Evolutionary conservation across 2,329 filamentous ascomycete genomes (phyloP).

Genomic region (Talaromyces islandicus): DNA sequence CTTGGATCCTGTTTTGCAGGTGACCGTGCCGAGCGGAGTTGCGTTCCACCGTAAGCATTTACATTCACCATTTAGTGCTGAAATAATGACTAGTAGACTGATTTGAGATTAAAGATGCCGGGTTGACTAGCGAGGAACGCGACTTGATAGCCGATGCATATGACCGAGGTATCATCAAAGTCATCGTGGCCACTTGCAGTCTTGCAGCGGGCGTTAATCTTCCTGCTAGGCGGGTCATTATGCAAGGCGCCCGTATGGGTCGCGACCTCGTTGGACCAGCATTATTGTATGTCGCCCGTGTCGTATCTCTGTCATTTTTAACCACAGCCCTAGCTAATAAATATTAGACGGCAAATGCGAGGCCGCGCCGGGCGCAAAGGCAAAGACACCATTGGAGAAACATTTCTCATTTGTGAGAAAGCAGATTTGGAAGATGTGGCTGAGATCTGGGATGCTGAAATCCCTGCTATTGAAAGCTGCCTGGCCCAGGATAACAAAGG

Average conservation of each 20-base stretch:
- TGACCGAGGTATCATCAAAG: constrained; percentile 60
- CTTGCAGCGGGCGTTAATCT: constrained; percentile 80
- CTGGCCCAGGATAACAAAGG: constrained; percentile 61
- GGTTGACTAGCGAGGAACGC: constrained; percentile 67
- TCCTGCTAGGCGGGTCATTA: constrained; percentile 64
- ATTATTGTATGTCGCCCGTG: constrained; percentile 54
- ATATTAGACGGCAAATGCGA: constrained; percentile 63
- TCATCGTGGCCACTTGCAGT: constrained; percentile 72
- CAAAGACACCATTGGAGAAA: constrained; percentile 71
- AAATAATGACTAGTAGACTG: neutral
- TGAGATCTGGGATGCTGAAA: constrained; percentile 64
- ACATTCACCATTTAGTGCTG: neutral
- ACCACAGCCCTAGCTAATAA: constrained; percentile 16
- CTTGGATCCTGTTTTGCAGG: constrained; percentile 59
- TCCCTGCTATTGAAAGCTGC: constrained; percentile 65
- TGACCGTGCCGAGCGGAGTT: constrained; percentile 60
- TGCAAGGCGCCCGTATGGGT: constrained; percentile 71
- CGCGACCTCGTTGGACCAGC: constrained; percentile 69
- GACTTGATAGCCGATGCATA: constrained; percentile 67
- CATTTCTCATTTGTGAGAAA: constrained; percentile 67
- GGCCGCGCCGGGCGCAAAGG: constrained; percentile 72
- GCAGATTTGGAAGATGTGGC: constrained; percentile 64
- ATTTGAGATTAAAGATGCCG: constrained; percentile 33
- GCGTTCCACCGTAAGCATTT: constrained; percentile 64
- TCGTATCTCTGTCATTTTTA: neutral